Evolutionary conservation across 306 rosid species (phyloP), one percentile per base, ranked within the genome.

Genomic region (Fragaria vesca): DNA sequence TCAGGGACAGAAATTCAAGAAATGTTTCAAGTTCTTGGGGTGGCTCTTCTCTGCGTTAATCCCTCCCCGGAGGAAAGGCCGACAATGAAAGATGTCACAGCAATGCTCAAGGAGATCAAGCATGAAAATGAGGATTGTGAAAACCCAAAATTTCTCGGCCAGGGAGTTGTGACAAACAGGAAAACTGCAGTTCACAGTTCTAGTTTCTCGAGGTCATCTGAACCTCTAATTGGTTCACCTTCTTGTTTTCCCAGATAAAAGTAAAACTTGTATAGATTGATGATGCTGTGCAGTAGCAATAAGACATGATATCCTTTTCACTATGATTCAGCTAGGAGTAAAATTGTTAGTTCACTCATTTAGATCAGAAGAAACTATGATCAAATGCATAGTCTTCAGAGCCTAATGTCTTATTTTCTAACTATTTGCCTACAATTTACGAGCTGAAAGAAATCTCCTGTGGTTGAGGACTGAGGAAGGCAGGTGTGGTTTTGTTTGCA

Each of bases 1-100:
- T 92, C 91, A 47, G 98, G 98, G 75, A 90, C 94, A n/a, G 87
- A 90, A 77, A 92, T 84, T n/a, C 90, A 80, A 34, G 95, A 94
- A 84, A 94, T 94, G 97, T 87, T 94, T 83, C 98, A 94, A 83
- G 97, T 92, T 45, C 89, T 92, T 32, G 97, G 97, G 36, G 96
- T 95, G 76, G 96, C 98, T 81, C 89, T 92, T 74, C 90, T 95
- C 8, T 95, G 97, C 67, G 89, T 92, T 76, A 91, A 92, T 86
- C 81, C 89, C 18, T 83, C 72, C 45, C 97, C 98, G 0, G 97
- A 81, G 71, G 98, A 95, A 74, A 69, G 98, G 71, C 97, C 98
- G 2, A 82, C 93, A 1, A 95, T 95, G 98, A 92, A 91, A 80
- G 98, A 92, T 75, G 93, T 95, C 18, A 74, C 97, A 4, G 92